Base-by-base conservation (phyloP, 495 filamentous ascomycete species). In the Hypoxylon lienhwacheense region DNA sequence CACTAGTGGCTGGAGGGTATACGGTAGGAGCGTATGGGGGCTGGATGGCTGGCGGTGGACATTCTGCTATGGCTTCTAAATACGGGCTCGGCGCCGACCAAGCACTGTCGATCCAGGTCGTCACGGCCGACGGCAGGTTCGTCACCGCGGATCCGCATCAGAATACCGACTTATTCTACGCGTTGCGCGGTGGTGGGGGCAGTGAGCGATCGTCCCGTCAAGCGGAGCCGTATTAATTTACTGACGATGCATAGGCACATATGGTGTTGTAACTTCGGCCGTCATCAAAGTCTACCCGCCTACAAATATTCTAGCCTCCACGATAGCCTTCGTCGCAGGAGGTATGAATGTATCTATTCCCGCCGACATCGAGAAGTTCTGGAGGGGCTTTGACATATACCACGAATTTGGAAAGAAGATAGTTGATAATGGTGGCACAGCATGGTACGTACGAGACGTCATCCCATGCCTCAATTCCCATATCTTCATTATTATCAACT, bases 101-200 rank as follows among this genome's bases (percentile, higher is more conserved):
- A 31, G 70, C 75, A 5, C 60, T 79, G 1, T 72, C 77, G 7
- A 68, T 75, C n/a, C 73, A 77, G 28, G 74, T 86, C 20, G 81
- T 86, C 5, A 75, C 79, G 3, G 71, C 81, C 2, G 73, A 81
- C 25, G 83, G 83, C 4, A 56, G 66, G 10, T 76, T 81, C 26
- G 65, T 82, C 8, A 84, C 77, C 0, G 80, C 78, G 2, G 75
- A 74, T 32, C 62, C 73, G 8, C 47, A 68, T 4, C 69, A 67
- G 15, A 72, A 86, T 40, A 59, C 72, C 0, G 84, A 86, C 20
- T 66, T 86, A 6, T 87, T 82, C 70, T 86, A 73, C 74, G 85
- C 85, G 3, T 66, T 86, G 2, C 71, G 77, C 17, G 84, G 83
- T 5, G 80, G 81, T 3, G 83, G 82, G 2, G 76, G 71, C 6